Conservation (phyloP, 2,329 filamentous ascomycete species). For the Ceratocystis alfenasii region DNA sequence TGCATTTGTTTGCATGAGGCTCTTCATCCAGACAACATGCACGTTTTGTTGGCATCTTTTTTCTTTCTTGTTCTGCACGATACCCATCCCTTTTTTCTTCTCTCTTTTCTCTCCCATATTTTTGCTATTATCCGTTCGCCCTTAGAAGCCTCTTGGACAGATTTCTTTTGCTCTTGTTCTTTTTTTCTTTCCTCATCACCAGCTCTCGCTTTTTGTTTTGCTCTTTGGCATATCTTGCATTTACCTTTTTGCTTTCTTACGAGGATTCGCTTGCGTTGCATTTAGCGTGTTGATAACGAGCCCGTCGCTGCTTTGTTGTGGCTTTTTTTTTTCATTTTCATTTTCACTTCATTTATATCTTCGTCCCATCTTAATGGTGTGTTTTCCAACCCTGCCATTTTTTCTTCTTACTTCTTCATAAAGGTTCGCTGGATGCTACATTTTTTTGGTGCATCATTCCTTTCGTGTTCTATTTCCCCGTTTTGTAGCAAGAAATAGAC, state of each 20-base stretch:
- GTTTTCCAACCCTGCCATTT: not conserved
- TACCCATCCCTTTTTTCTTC: not conserved
- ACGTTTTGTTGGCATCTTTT: not conserved
- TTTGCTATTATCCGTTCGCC: not conserved
- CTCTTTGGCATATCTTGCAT: constrained; percentile 13
- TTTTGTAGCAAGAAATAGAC: not conserved
- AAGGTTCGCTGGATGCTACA: not conserved
- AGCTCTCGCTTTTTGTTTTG: constrained; percentile 5
- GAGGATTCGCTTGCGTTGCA: constrained; percentile 26
- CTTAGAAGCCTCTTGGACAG: constrained; percentile 14
- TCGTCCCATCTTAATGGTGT: not conserved
- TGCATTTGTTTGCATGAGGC: not conserved
- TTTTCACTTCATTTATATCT: constrained; percentile 25
- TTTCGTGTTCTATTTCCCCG: not conserved
- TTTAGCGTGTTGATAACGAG: constrained; percentile 28
- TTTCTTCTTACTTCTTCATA: not conserved
- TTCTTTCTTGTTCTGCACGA: constrained; percentile 12
- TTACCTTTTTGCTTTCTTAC: constrained; percentile 2
- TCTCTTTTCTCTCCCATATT: not conserved
- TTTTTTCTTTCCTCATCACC: constrained; percentile 9
- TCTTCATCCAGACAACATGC: not conserved
- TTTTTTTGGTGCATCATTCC: not conserved
- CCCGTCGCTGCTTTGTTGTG: constrained; percentile 16
- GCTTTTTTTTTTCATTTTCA: not conserved
- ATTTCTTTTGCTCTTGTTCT: constrained; percentile 9